Conservation (phyloP, 1,284 basidiomycete species). For the Irpex lacteus region DNA sequence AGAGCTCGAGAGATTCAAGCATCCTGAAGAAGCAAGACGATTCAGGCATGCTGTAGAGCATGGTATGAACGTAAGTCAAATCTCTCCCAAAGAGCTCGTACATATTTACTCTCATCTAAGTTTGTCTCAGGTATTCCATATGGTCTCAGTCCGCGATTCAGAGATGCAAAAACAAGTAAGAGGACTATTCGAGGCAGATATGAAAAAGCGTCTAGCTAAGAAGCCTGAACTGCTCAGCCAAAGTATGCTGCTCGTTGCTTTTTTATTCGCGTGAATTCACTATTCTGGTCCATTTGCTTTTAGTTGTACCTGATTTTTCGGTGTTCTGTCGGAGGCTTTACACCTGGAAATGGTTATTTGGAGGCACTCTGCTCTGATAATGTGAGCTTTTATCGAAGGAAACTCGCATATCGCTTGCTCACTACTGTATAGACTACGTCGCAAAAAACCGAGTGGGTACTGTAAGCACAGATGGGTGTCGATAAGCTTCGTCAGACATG, state of each 20-base stretch:
- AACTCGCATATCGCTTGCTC: slow-evolving; percentile 46
- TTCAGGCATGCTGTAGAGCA: slow-evolving; percentile 50
- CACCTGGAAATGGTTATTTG: slow-evolving; percentile 63
- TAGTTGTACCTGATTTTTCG: slow-evolving; percentile 57
- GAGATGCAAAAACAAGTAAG: slow-evolving; percentile 39
- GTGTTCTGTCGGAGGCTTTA: slow-evolving; percentile 50
- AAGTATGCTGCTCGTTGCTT: slow-evolving; percentile 32
- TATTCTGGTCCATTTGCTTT: too few species aligned
- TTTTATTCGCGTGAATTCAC: not conserved
- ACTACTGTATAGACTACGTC: slow-evolving; percentile 31
- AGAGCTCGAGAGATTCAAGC: slow-evolving; percentile 47
- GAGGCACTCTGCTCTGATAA: slow-evolving; percentile 61
- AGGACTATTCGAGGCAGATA: slow-evolving; percentile 41
- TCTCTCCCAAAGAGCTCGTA: not conserved
- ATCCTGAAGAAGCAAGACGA: slow-evolving; percentile 44
- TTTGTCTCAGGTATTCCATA: slow-evolving; percentile 39
- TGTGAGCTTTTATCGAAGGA: slow-evolving; percentile 28
- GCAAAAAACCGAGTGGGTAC: too few species aligned
- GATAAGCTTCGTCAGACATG: too few species aligned
- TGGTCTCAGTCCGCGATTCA: slow-evolving; percentile 41
- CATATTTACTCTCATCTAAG: not conserved
- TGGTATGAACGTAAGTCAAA: slow-evolving; percentile 46
- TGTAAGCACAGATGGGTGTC: too few species aligned
- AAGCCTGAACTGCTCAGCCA: slow-evolving; percentile 60
- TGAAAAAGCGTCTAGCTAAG: slow-evolving; percentile 49